Conservation (phyloP, 2,329 filamentous ascomycete species). For the Sarocladiaceae sp. region DNA sequence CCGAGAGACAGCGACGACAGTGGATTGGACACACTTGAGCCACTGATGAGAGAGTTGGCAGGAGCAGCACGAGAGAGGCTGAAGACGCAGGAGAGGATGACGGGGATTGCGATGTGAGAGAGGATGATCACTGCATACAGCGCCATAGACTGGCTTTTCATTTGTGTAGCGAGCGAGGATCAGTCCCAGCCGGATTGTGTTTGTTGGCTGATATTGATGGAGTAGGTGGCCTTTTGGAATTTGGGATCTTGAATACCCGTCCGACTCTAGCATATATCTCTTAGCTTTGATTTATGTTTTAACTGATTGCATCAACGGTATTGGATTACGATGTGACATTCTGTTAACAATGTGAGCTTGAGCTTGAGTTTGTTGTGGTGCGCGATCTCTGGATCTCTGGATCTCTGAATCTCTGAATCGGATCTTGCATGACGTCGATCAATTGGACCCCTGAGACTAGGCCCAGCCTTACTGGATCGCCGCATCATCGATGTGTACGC, state of each 20-base stretch:
- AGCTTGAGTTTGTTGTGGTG: background rate
- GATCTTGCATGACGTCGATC: conserved; percentile 8
- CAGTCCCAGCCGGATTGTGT: background rate
- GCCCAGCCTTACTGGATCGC: background rate
- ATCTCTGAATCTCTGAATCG: no score
- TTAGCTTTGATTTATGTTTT: background rate
- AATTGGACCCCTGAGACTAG: conserved; percentile 1
- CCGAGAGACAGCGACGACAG: conserved; percentile 23
- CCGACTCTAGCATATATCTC: background rate
- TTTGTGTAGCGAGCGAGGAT: conserved; percentile 5
- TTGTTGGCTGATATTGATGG: background rate
- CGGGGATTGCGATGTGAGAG: conserved; percentile 19
- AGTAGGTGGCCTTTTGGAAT: background rate
- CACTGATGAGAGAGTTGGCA: conserved; percentile 38
- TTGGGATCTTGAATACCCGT: conserved; percentile 4
- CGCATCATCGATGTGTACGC: conserved; percentile 5
- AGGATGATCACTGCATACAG: conserved; percentile 10
- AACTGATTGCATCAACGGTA: background rate
- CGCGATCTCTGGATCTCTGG: background rate
- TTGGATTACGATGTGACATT: background rate
- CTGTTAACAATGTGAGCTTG: no score
- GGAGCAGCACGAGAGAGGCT: conserved; percentile 20
- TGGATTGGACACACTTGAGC: conserved; percentile 35
- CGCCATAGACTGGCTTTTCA: conserved; percentile 7
- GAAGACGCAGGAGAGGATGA: conserved; percentile 16